A percentile compares a stretch with the other conserved stretches of the same genome.
Conservation (phyloP, 257 asterid genomes). For the Ballota nigra region DNA sequence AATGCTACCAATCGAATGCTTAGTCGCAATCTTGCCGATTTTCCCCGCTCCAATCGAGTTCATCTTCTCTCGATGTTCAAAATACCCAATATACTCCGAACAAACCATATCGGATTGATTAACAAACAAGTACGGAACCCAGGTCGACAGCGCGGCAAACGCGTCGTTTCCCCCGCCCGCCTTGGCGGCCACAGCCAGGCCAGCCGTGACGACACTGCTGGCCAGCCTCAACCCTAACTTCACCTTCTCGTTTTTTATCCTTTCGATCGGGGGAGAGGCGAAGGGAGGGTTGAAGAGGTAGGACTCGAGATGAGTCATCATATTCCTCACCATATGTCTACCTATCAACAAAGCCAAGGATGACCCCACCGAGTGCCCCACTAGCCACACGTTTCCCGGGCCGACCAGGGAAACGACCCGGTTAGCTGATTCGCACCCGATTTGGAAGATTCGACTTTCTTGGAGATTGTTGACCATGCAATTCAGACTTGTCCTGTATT, state of each 20-base stretch:
- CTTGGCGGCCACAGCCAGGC: slow-evolving; percentile 49
- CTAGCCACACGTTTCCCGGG: slow-evolving; percentile 47
- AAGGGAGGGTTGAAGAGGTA: slow-evolving; percentile 77
- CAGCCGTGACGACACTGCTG: slow-evolving; percentile 49
- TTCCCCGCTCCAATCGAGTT: slow-evolving; percentile 43
- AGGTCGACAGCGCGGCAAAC: slow-evolving; percentile 37
- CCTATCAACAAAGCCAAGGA: slow-evolving; percentile 55
- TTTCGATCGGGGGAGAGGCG: slow-evolving; percentile 53
- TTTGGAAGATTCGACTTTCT: slow-evolving; percentile 34
- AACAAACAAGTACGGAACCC: slow-evolving; percentile 63
- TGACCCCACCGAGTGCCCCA: slow-evolving; percentile 65
- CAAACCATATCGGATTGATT: slow-evolving; percentile 52
- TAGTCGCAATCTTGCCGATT: slow-evolving; percentile 51
- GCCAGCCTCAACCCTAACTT: slow-evolving; percentile 52
- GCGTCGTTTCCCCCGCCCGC: slow-evolving; percentile 21
- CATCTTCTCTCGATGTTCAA: slow-evolving; percentile 60
- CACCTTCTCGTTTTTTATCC: slow-evolving; percentile 48
- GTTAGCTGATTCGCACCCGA: slow-evolving; percentile 31
- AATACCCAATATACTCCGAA: slow-evolving; percentile 59
- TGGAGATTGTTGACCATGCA: slow-evolving; percentile 44
- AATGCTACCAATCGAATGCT: slow-evolving; percentile 56
- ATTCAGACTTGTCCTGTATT: slow-evolving; percentile 40
- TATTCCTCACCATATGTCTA: slow-evolving; percentile 38
- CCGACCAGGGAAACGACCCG: slow-evolving; percentile 21
- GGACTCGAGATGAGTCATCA: slow-evolving; percentile 40